Evolutionary conservation across 1,284 basidiomycete species (phyloP).

Genomic region (Irpex sp.): DNA sequence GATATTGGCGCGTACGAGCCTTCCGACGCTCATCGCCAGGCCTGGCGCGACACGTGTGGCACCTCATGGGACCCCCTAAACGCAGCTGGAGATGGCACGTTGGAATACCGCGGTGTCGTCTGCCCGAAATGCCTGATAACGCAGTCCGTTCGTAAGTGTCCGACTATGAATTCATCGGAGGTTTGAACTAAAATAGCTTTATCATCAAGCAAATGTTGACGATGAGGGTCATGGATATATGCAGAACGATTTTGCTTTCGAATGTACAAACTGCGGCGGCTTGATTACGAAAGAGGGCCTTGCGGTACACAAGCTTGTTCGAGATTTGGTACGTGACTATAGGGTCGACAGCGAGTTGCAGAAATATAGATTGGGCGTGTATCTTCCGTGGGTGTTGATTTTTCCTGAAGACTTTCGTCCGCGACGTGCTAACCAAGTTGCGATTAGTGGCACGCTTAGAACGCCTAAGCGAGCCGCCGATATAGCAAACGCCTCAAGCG

Average conservation of each 20-base stretch:
- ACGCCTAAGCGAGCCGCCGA: neutral
- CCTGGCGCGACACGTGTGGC: constrained; percentile 10
- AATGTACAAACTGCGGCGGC: constrained; percentile 7
- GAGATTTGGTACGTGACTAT: constrained; percentile 13
- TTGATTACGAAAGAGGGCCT: constrained; percentile 12
- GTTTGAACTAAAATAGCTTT: neutral
- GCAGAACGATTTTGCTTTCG: constrained; percentile 10
- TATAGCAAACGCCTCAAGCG: neutral
- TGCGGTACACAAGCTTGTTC: constrained; percentile 13
- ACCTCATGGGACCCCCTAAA: constrained; percentile 14
- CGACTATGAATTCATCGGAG: neutral
- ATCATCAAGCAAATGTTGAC: constrained; percentile 6
- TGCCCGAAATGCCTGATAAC: constrained; percentile 12
- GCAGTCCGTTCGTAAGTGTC: constrained; percentile 9
- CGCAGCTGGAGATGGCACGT: neutral
- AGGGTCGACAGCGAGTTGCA: constrained; percentile 3
- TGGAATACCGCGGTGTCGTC: constrained; percentile 3
- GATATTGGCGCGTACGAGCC: constrained; percentile 12
- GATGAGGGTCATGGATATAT: constrained; percentile 10
- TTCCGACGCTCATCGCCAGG: neutral
- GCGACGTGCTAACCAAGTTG: neutral
- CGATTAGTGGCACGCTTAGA: constrained; percentile 9
- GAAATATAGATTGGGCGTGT: constrained; percentile 6
- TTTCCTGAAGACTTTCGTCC: neutral
- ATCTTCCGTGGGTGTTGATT: constrained; percentile 8